Evolutionary conservation across 164 flowering plant species (phyloP).

Genomic region (Dillenia turbinata): DNA sequence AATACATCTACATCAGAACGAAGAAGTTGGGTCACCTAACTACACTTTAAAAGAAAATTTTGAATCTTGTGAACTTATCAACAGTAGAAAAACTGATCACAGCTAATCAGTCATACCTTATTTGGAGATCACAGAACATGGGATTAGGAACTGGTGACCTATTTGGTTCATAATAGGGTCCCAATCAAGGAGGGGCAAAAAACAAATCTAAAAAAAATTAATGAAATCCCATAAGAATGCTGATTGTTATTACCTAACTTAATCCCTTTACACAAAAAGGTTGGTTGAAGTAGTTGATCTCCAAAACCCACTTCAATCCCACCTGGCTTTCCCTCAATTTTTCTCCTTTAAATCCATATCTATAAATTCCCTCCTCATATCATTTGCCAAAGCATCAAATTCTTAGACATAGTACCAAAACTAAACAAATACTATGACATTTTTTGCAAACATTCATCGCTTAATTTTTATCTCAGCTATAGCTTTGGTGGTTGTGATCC

Average conservation of each 20-base stretch:
- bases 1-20: no score
- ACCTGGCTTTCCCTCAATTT: conserved; percentile 1
- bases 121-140: no score
- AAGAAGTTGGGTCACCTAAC: no score
- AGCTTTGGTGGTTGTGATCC: conserved; percentile 15
- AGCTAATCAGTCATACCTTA: no score
- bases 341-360: conserved; percentile 15
- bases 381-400: conserved; percentile 6
- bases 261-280: conserved; percentile 8
- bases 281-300: conserved; percentile 63
- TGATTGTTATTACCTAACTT: conserved; percentile 12
- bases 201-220: not conserved
- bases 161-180: no score
- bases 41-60: no score
- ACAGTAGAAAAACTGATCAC: no score
- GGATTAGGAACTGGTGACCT: no score
- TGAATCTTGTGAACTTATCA: no score
- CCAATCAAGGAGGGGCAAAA: not conserved
- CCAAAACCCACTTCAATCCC: conserved; percentile 45
- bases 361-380: conserved; percentile 19
- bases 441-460: not conserved
- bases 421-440: not conserved
- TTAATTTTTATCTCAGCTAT: conserved; percentile 9
- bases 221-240: not conserved
- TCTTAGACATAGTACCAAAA: not conserved